Conservation (phyloP, 139 green algal genomes). For the Closterium sp. region DNA sequence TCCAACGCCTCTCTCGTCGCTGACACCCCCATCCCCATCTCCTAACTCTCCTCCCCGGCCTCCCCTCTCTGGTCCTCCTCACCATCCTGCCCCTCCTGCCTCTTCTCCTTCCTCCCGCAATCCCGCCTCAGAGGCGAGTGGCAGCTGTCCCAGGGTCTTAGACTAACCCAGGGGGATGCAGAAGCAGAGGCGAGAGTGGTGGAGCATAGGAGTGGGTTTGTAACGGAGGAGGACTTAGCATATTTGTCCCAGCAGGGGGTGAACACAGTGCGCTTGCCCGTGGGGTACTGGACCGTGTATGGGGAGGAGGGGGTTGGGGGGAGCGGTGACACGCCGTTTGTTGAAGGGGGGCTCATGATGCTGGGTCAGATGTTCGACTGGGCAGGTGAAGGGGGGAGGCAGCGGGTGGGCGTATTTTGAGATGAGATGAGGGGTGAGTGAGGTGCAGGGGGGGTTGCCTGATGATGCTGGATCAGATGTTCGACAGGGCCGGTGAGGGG, state of each 20-base stretch:
- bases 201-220: slow-evolving; percentile 1
- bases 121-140: slow-evolving; percentile 14
- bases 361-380: slow-evolving; percentile 10
- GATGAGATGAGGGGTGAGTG: too few relatives aligned
- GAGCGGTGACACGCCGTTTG: slow-evolving; percentile 24
- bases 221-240: slow-evolving; percentile 28
- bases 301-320: too few relatives aligned
- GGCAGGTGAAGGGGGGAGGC: slow-evolving; percentile 17
- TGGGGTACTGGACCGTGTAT: slow-evolving; percentile 41
- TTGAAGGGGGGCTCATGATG: neutral
- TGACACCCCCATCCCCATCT: neutral
- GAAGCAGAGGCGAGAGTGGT: neutral
- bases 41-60: neutral
- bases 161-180: neutral
- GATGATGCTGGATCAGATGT: too few relatives aligned
- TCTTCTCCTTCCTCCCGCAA: neutral
- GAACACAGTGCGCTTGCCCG: slow-evolving; percentile 37
- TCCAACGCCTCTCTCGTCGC: neutral
- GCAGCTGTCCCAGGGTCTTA: slow-evolving; percentile 14
- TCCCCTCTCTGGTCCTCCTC: neutral
- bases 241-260: slow-evolving; percentile 25
- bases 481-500: too few relatives aligned
- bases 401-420: too few relatives aligned
- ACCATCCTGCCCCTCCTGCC: neutral
- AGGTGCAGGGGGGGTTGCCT: too few relatives aligned